A percentile compares a stretch with the other conserved stretches of the same genome.
Evolutionary conservation across 345 rosid species (phyloP).

Genomic region (Turnera subulata): DNA sequence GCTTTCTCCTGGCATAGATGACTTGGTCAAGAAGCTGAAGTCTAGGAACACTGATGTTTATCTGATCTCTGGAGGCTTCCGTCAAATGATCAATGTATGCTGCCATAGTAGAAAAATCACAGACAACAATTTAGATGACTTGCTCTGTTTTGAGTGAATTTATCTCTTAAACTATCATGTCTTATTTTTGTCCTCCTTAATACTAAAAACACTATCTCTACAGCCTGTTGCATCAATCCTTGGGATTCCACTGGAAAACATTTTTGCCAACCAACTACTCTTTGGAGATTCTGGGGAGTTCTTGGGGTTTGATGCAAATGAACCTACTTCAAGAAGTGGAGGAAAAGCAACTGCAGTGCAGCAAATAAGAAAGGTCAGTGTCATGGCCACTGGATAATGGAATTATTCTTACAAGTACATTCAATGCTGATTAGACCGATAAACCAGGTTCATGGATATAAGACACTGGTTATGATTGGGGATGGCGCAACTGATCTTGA

Average conservation of each 20-base stretch:
- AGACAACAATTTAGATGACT: background rate
- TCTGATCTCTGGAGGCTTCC: conserved; percentile 93
- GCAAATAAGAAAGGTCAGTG: conserved; percentile 67
- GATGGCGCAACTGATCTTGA: conserved; percentile 99
- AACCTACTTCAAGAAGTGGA: conserved; percentile 94
- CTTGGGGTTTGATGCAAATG: conserved; percentile 71
- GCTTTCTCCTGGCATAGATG: conserved; percentile 79
- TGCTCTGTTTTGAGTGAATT: background rate
- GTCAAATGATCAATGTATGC: conserved; percentile 92
- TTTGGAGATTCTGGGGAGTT: conserved; percentile 74
- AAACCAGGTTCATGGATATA: conserved; percentile 61
- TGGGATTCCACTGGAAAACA: conserved; percentile 69
- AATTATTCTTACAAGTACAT: conserved; percentile 6
- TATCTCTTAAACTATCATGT: background rate
- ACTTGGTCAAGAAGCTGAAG: conserved; percentile 71
- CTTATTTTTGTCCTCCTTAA: background rate
- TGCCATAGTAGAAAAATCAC: conserved; percentile 2
- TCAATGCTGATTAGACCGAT: conserved; percentile 17
- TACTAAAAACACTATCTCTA: conserved; percentile 18
- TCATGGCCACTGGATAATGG: conserved; percentile 1
- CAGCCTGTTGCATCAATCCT: conserved; percentile 92
- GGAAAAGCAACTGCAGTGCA: conserved; percentile 93
- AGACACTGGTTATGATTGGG: conserved; percentile 84
- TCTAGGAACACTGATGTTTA: conserved; percentile 55
- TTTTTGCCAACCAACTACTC: conserved; percentile 82